Conservation (phyloP, 2,329 filamentous ascomycete genomes). For the Lizonia empirigonia region DNA sequence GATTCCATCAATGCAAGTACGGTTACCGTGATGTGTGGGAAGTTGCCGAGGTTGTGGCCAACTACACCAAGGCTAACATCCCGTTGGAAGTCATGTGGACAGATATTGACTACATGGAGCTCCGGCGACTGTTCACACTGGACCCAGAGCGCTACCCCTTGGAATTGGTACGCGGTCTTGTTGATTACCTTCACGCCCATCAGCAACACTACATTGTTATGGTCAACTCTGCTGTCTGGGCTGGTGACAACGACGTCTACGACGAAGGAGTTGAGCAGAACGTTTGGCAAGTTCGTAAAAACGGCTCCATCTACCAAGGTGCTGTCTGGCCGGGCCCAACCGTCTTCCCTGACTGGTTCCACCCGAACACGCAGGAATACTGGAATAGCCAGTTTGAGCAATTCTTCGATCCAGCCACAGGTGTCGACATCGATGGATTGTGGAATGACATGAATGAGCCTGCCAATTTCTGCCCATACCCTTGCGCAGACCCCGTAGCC, state of each 20-base stretch:
- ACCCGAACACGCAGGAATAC: conserved; percentile 65
- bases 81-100: conserved; percentile 70
- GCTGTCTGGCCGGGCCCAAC: conserved; percentile 80
- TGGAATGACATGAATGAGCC: conserved; percentile 58
- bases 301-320: conserved; percentile 64
- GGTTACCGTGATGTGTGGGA: conserved; percentile 63
- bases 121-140: conserved; percentile 65
- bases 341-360: conserved; percentile 79
- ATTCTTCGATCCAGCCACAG: conserved; percentile 69
- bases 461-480: conserved; percentile 43
- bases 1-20: conserved; percentile 58
- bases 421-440: conserved; percentile 76
- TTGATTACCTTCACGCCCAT: conserved; percentile 67
- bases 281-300: conserved; percentile 58
- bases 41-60: conserved; percentile 69
- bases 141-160: conserved; percentile 69
- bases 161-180: conserved; percentile 65
- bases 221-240: conserved; percentile 72
- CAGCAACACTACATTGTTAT: conserved; percentile 77
- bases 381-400: conserved; percentile 71
- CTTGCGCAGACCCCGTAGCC: conserved; percentile 55
- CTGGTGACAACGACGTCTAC: conserved; percentile 58
- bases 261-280: conserved; percentile 64
- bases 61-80: conserved; percentile 68
- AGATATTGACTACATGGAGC: conserved; percentile 72